A percentile compares a stretch with the other conserved stretches of the same genome.
Evolutionary conservation across 2,329 filamentous ascomycete species (phyloP).

Genomic region (Eutypa lata): DNA sequence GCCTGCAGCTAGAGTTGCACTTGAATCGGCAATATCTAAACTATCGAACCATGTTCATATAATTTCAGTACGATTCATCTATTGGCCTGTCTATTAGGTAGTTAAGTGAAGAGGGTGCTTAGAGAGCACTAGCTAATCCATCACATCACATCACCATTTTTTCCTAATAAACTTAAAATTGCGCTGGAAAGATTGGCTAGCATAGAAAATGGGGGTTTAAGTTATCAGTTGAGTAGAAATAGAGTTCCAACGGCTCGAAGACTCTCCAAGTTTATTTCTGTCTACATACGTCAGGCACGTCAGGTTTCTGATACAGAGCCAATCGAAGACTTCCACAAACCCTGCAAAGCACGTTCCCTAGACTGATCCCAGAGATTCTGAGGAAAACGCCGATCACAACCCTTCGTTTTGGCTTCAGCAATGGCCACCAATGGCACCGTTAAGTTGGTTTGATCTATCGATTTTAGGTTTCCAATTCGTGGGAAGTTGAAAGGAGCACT

Average conservation of each 20-base stretch:
- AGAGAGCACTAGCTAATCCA: not conserved
- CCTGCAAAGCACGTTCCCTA: not conserved
- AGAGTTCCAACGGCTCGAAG: not conserved
- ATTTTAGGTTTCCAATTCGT: not conserved
- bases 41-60: not conserved
- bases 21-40: not conserved
- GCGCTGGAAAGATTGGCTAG: not conserved
- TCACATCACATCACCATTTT: not conserved
- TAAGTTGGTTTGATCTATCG: not conserved
- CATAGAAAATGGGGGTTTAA: not conserved
- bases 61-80: not conserved
- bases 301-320: not conserved
- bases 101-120: not conserved
- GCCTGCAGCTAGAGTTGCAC: conserved; percentile 19
- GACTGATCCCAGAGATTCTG: conserved; percentile 15
- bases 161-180: not conserved
- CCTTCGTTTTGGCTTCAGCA: conserved; percentile 9
- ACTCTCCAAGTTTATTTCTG: not conserved
- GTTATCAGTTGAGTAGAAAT: not conserved
- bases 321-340: not conserved
- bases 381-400: conserved; percentile 21
- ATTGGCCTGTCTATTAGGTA: not conserved
- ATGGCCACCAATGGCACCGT: not conserved
- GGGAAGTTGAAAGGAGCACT: not conserved
- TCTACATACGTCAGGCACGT: not conserved